Conservation (phyloP, 768 basidiomycete species). For the Russula earlei region DNA sequence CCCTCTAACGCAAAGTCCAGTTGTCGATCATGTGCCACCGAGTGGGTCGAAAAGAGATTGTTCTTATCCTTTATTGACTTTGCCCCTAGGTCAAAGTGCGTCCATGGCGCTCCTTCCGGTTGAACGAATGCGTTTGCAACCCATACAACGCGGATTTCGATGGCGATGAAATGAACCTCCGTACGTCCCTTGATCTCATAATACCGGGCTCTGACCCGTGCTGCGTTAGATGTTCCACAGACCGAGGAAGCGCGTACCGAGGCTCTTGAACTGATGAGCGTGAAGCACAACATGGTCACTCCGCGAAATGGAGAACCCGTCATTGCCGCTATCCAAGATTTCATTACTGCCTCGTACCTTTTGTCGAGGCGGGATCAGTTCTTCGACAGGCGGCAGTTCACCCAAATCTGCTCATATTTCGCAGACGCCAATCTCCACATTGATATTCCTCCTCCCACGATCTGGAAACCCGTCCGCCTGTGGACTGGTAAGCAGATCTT, state of each 20-base stretch:
- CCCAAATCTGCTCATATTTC: slow-evolving; percentile 92
- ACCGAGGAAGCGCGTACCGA: slow-evolving; percentile 98
- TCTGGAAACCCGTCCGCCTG: slow-evolving; percentile 83
- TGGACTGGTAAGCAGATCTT: slow-evolving; percentile 99
- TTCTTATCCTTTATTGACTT: slow-evolving; percentile 8
- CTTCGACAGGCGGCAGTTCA: slow-evolving; percentile 89
- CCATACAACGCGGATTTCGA: slow-evolving; percentile 99
- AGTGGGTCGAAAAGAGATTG: slow-evolving; percentile 32
- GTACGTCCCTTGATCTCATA: slow-evolving; percentile 37
- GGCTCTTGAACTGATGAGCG: slow-evolving; percentile 93
- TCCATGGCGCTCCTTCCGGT: slow-evolving; percentile 93
- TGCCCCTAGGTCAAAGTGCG: slow-evolving; percentile 68
- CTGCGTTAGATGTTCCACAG: slow-evolving; percentile 80
- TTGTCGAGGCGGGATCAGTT: slow-evolving; percentile 89
- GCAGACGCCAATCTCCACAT: slow-evolving; percentile 87
- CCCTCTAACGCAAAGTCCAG: slow-evolving; percentile 30
- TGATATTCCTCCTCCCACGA: slow-evolving; percentile 90
- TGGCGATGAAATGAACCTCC: slow-evolving; percentile 99
- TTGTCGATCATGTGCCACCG: slow-evolving; percentile 99
- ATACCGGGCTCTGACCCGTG: neutral
- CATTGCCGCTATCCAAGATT: slow-evolving; percentile 98
- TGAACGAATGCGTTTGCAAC: slow-evolving; percentile 98
- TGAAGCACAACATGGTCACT: slow-evolving; percentile 94
- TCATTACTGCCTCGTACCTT: slow-evolving; percentile 96
- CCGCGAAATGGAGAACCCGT: slow-evolving; percentile 98